Percentiles rank a stretch among this genome's conserved stretches.
Evolutionary conservation across 306 rosid genomes (phyloP).

Genomic region (Gynostemma pentaphyllum): DNA sequence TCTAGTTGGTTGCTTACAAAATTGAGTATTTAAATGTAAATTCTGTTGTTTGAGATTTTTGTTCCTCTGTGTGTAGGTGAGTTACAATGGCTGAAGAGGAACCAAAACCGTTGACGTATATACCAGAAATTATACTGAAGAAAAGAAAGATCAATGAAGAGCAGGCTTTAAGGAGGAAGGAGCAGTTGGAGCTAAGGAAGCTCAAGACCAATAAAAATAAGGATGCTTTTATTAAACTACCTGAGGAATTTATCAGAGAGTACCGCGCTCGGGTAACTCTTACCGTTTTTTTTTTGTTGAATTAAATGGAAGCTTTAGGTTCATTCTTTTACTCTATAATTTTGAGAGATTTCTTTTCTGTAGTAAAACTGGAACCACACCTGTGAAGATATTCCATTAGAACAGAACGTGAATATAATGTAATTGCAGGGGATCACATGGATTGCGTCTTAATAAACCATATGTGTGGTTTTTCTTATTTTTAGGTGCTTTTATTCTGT

Average conservation of each 20-base stretch:
- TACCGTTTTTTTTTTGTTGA: neutral
- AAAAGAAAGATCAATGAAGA: slow-evolving; percentile 39
- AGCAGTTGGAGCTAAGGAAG: slow-evolving; percentile 39
- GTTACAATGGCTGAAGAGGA: slow-evolving; percentile 28
- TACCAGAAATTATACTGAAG: slow-evolving; percentile 40
- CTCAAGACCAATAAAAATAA: slow-evolving; percentile 22
- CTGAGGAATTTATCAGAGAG: slow-evolving; percentile 65
- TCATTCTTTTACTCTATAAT: neutral
- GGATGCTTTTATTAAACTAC: slow-evolving; percentile 48
- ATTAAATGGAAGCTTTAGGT: neutral
- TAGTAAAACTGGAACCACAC: too few relatives aligned
- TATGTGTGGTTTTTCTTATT: neutral
- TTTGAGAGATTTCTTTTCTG: too few relatives aligned
- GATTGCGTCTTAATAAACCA: too few relatives aligned
- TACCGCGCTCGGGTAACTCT: slow-evolving; percentile 45
- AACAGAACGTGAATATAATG: neutral
- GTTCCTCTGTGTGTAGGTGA: neutral
- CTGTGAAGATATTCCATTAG: too few relatives aligned
- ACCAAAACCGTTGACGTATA: slow-evolving; percentile 20
- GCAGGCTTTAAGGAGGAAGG: slow-evolving; percentile 34
- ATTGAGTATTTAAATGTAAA: too few relatives aligned
- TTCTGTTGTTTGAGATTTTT: too few relatives aligned
- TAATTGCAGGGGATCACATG: too few relatives aligned
- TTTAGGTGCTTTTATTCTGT: neutral
- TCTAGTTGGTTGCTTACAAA: too few relatives aligned